A percentile compares a stretch with the other conserved stretches of the same genome.
Evolutionary conservation across 1,284 basidiomycete species (phyloP).

Genomic region (Malassezia japonica): DNA sequence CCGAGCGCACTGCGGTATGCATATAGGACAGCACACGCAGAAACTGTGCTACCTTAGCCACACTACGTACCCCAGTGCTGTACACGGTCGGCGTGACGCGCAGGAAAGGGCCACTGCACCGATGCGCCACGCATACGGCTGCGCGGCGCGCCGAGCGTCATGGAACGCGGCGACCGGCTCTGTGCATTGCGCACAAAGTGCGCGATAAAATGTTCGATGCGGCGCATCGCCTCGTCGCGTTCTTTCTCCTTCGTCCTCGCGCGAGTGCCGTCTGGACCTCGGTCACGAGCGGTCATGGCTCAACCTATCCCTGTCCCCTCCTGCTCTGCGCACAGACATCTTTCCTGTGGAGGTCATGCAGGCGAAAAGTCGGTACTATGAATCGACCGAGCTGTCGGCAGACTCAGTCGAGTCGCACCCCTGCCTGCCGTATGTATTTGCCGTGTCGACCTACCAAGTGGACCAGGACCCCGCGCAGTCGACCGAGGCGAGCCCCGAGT

Average conservation of each 20-base stretch:
- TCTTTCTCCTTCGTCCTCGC: too few relatives aligned
- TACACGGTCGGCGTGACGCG: background rate
- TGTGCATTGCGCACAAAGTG: background rate
- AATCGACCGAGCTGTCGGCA: slow-evolving; percentile 37
- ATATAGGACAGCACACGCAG: slow-evolving; percentile 22
- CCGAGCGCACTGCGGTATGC: slow-evolving; percentile 16
- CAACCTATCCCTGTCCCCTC: too few relatives aligned
- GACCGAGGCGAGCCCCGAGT: slow-evolving; percentile 18
- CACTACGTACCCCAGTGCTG: slow-evolving; percentile 11
- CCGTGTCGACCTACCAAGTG: slow-evolving; percentile 44
- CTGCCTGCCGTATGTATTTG: slow-evolving; percentile 25
- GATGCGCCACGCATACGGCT: background rate
- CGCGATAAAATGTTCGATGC: slow-evolving; percentile 2
- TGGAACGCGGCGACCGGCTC: background rate
- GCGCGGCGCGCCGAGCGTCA: slow-evolving; percentile 2
- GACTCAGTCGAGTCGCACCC: slow-evolving; percentile 44
- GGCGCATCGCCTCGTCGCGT: background rate
- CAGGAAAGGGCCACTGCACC: slow-evolving; percentile 12
- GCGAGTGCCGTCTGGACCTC: too few relatives aligned
- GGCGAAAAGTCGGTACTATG: slow-evolving; percentile 18
- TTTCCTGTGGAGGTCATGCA: slow-evolving; percentile 2
- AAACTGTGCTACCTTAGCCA: background rate
- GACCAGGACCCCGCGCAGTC: slow-evolving; percentile 24
- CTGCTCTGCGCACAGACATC: too few relatives aligned
- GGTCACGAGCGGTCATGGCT: too few relatives aligned